Conservation (phyloP, 495 filamentous ascomycete genomes). For the Xylaria curta region DNA sequence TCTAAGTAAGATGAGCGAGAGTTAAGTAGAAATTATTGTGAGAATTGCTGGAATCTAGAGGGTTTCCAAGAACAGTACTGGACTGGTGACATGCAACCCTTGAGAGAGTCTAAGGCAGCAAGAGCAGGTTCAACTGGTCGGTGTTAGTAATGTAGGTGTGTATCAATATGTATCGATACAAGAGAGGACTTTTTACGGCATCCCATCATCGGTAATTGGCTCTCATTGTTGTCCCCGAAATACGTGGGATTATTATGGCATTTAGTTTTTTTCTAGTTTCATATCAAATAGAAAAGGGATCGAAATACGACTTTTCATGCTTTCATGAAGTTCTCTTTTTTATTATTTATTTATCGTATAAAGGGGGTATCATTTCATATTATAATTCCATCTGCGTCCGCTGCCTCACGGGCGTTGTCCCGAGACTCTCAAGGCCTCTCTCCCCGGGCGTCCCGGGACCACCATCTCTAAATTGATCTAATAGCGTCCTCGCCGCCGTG, state of each 20-base stretch:
- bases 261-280: conserved; percentile 10
- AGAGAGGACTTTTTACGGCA: background rate
- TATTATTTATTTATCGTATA: background rate
- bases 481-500: conserved; percentile 37
- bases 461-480: conserved; percentile 34
- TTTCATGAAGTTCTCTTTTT: background rate
- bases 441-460: conserved; percentile 46
- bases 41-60: background rate
- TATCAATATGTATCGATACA: conserved; percentile 30
- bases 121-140: background rate
- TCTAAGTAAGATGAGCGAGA: conserved; percentile 50
- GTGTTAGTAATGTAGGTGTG: conserved; percentile 14
- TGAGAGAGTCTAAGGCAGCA: background rate
- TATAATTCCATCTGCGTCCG: conserved; percentile 41
- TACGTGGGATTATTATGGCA: conserved; percentile 16
- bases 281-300: conserved; percentile 18
- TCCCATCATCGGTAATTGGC: conserved; percentile 11
- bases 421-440: conserved; percentile 67
- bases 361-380: conserved; percentile 23
- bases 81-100: conserved; percentile 1
- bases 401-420: conserved; percentile 61
- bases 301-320: background rate
- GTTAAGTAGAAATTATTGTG: background rate
- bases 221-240: background rate
- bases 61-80: background rate